Evolutionary conservation across 805 yeast species (phyloP), one percentile per base, ranked within the genome.

Genomic region (Kluyveromyces aestuarii): DNA sequence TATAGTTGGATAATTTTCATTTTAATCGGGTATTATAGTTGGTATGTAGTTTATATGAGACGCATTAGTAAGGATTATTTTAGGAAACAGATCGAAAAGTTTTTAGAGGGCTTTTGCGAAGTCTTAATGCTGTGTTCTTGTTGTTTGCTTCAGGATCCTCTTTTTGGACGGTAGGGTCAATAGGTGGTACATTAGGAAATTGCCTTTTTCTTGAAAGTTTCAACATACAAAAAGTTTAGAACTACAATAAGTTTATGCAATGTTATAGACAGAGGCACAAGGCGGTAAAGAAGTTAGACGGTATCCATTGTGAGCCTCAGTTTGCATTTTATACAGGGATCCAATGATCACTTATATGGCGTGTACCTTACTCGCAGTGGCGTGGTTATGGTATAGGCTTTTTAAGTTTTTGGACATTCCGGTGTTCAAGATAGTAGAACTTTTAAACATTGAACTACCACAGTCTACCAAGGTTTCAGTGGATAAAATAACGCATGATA

Each of bases 401-500:
- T 58, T 54, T 48, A 58, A 52, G 48, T 62, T 61, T 48, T 41
- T 65, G 30, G 52, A 59, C 8, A 60, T 65, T 18, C 67, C 69
- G 2, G 60, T 64, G 21, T 47, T 50, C 36, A 57, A 59, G 37
- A 57, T 65, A 19, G 63, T 63, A 16, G 56, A 56, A 33, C 57
- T 59, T 27, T 45, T 63, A 40, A 58, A 60, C 41, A 55, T 65
- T 18, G 55, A 54, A 38, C 60, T 61, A 11, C 68, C 69, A 30
- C 64, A 65, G 16, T 60, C 67, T 3, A 58, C 63, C 5, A 64
- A 64, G 46, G 61, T 64, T 6, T 64, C 69, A 2, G 61, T 65
- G 19, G 69, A 65, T 49, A 59, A 54, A 39, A 58, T 65, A n/a
- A 53, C 64, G 5, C 50, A 48, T 16, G 53, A 55, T 37, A 55